A percentile compares a stretch with the other conserved stretches of the same genome.
phyloP scores from a whole-genome alignment of 805 yeast genomes.

The Zygoascus tannicola region DNA sequence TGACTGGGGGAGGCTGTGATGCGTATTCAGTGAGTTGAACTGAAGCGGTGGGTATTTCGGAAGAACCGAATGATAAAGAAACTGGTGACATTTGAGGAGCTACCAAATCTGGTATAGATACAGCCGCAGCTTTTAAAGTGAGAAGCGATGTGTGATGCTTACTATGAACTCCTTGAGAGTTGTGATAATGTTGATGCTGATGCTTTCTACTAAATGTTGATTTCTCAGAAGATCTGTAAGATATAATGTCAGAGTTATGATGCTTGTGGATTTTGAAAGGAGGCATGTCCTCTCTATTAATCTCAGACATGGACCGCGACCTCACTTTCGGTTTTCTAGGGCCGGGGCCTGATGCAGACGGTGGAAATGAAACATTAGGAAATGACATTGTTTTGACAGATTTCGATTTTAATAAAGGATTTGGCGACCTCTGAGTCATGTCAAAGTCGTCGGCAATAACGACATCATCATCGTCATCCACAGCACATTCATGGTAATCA shows the following conservation, averaged over 20 bases:
- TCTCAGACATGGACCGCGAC: not conserved
- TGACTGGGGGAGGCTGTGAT: conserved; percentile 62
- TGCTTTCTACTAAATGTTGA: not conserved
- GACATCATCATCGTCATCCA: not conserved
- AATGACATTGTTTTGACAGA: too few species aligned
- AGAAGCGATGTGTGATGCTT: not conserved
- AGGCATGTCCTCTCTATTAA: not conserved
- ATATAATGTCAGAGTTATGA: not conserved
- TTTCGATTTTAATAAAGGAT: too few species aligned
- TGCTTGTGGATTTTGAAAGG: conserved; percentile 2
- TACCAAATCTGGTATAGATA: not conserved
- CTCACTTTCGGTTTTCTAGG: not conserved
- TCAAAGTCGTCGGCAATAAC: not conserved
- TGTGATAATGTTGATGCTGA: conserved; percentile 4
- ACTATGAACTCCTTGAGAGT: not conserved
- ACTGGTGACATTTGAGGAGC: not conserved
- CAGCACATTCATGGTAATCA: not conserved
- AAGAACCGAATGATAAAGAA: not conserved
- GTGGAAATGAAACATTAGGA: too few species aligned
- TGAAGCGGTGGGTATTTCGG: not conserved
- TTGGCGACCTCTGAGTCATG: too few species aligned
- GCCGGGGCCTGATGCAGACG: too few species aligned
- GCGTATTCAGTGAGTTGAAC: not conserved
- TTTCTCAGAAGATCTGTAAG: not conserved
- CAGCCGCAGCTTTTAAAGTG: too few species aligned